phyloP scores from a whole-genome alignment of 495 filamentous ascomycete species.

The Penicillium crystallinum region DNA sequence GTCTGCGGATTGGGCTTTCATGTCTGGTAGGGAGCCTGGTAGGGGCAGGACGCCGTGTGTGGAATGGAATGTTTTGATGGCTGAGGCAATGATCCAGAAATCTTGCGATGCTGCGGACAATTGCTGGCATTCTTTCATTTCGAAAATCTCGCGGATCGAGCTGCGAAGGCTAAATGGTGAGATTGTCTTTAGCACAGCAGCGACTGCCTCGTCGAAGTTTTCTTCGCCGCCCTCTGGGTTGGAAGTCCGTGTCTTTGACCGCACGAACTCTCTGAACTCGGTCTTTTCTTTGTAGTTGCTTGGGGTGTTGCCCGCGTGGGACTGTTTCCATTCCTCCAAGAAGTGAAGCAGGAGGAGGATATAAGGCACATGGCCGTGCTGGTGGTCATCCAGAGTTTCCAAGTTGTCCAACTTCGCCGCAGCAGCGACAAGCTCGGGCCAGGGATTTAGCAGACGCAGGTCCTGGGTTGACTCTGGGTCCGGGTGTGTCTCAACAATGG shows the following conservation, averaged over 20 bases:
- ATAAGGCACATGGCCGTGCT: slow-evolving; percentile 93
- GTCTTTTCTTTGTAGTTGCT: slow-evolving; percentile 79
- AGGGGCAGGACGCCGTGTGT: slow-evolving; percentile 70
- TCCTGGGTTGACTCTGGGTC: slow-evolving; percentile 82
- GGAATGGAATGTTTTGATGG: slow-evolving; percentile 68
- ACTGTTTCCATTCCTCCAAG: slow-evolving; percentile 74
- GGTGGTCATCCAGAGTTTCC: slow-evolving; percentile 65
- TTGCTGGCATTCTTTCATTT: slow-evolving; percentile 53
- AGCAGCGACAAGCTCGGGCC: slow-evolving; percentile 71
- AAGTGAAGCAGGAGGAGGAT: slow-evolving; percentile 79
- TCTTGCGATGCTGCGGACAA: slow-evolving; percentile 38
- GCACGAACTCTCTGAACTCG: slow-evolving; percentile 68
- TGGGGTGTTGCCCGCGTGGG: slow-evolving; percentile 65
- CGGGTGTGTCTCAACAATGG: slow-evolving; percentile 96
- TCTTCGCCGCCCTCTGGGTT: slow-evolving; percentile 89
- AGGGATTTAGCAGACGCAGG: slow-evolving; percentile 78
- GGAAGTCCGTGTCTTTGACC: slow-evolving; percentile 58
- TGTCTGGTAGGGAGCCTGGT: slow-evolving; percentile 86
- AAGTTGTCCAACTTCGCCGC: slow-evolving; percentile 58
- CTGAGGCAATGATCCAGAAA: slow-evolving; percentile 91
- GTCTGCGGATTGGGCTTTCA: slow-evolving; percentile 92
- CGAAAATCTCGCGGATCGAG: slow-evolving; percentile 71
- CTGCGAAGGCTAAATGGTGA: slow-evolving; percentile 60
- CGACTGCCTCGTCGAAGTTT: slow-evolving; percentile 91
- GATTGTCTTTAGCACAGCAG: slow-evolving; percentile 80